These are phyloP conservation scores for sorghum (Sorghum bicolor) DNA, from an alignment of 176 grass and related monocot species.

Conservation along the genomic window Sorghum_bicolor_NCBIv3 NC_012872.2:58324001-58324500, in stretches of 20 bases:
- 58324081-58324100: background rate
- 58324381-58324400: background rate
- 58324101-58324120: background rate
- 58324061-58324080: background rate
- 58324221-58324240: constrained; percentile 35
- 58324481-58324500: constrained; percentile 31
- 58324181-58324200: constrained; percentile 85
- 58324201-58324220: constrained; percentile 83
- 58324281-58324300: constrained; percentile 90
- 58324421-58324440: constrained; percentile 38
- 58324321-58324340: constrained; percentile 51
- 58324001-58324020: background rate
- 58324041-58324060: background rate
- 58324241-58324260: constrained; percentile 30
- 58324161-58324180: constrained; percentile 79
- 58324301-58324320: constrained; percentile 76
- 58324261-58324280: constrained; percentile 59
- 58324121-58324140: background rate
- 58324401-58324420: background rate
- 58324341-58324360: background rate
- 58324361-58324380: background rate
- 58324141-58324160: background rate
- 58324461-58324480: constrained; percentile 20
- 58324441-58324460: constrained; percentile 46
- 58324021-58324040: background rate